These are phyloP conservation scores for Castanospermum australe DNA, from an alignment of 306 rosid genomes.

Conservation along the genomic window DNA sequence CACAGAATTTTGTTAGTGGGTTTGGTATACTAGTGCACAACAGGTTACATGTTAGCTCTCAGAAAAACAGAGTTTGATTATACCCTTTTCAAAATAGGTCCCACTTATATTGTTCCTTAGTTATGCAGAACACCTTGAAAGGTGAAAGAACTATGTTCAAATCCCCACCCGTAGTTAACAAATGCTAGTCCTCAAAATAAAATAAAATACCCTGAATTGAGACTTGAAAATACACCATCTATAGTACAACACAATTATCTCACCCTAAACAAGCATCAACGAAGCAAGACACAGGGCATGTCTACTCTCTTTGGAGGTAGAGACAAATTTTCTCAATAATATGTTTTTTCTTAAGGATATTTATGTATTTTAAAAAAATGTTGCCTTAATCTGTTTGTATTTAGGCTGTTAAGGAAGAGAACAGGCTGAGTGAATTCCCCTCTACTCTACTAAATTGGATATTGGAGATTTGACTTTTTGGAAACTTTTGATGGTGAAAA, in stretches of 20 bases:
- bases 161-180: too few relatives aligned
- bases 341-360: too few relatives aligned
- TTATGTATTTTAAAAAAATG: too few relatives aligned
- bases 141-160: too few relatives aligned
- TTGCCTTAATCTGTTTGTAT: too few relatives aligned
- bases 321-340: too few relatives aligned
- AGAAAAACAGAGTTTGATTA: conserved; percentile 8
- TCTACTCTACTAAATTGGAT: too few relatives aligned
- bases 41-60: neutral
- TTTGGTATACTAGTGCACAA: neutral
- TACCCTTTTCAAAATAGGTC: neutral
- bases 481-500: too few relatives aligned
- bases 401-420: neutral
- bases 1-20: conserved; percentile 20
- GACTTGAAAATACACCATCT: neutral
- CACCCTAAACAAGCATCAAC: neutral
- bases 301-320: neutral
- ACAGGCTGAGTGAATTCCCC: neutral
- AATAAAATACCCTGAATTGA: too few relatives aligned
- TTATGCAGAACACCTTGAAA: neutral
- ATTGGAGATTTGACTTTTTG: too few relatives aligned
- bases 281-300: neutral
- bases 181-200: too few relatives aligned
- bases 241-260: neutral
- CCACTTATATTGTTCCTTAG: neutral